Conservation (phyloP, 2,329 filamentous ascomycete species). For the Ophiostoma ips region DNA sequence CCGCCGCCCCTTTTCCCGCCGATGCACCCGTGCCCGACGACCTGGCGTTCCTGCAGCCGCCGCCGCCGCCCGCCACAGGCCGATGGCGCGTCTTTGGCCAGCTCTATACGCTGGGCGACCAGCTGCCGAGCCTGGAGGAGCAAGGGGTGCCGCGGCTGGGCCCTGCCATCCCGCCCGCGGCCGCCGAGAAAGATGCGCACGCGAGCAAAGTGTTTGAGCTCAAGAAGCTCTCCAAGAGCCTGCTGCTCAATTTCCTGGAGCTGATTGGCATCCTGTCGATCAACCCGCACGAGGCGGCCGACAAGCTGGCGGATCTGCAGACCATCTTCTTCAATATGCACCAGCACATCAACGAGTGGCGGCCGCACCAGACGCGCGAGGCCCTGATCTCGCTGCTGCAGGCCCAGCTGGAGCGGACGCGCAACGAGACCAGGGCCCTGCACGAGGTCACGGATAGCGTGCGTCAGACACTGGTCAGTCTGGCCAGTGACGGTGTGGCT, state of each 20-base stretch:
- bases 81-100: slow-evolving; percentile 64
- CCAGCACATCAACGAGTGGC: slow-evolving; percentile 85
- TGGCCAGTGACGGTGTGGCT: slow-evolving; percentile 38
- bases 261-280: slow-evolving; percentile 57
- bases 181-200: slow-evolving; percentile 30
- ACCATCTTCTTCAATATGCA: slow-evolving; percentile 84
- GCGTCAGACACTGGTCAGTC: slow-evolving; percentile 54
- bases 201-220: slow-evolving; percentile 54
- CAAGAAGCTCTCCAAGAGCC: slow-evolving; percentile 66
- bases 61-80: slow-evolving; percentile 55
- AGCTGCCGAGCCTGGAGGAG: slow-evolving; percentile 52
- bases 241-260: slow-evolving; percentile 81
- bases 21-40: slow-evolving; percentile 43
- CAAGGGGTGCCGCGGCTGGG: slow-evolving; percentile 56
- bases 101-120: slow-evolving; percentile 46
- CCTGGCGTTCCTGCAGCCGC: slow-evolving; percentile 67
- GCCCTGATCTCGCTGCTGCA: slow-evolving; percentile 81
- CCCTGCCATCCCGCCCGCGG: slow-evolving; percentile 29
- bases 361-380: slow-evolving; percentile 84
- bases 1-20: slow-evolving; percentile 26
- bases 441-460: slow-evolving; percentile 57
- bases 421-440: slow-evolving; percentile 58
- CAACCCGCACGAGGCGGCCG: slow-evolving; percentile 48
- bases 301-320: slow-evolving; percentile 65
- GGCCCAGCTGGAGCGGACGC: slow-evolving; percentile 59